Percentiles rank a stretch among this genome's conserved stretches.
These are phyloP conservation scores for Solanum phureja DNA, from an alignment of 257 asterid genomes.

Conservation along the genomic window DNA sequence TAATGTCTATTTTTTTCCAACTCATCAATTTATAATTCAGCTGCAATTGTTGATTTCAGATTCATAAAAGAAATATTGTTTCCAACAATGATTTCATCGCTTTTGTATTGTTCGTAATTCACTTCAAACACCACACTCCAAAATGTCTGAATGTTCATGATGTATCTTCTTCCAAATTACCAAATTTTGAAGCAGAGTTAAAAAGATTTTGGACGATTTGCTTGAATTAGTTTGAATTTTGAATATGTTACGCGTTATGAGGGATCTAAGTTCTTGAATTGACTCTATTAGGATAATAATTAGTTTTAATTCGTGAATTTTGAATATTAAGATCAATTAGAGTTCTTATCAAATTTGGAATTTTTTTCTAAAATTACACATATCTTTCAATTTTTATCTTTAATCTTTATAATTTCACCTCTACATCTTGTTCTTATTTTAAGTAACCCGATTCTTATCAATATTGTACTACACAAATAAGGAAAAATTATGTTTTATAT, in stretches of 20 bases:
- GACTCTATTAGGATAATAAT: background rate
- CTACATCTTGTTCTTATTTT: background rate
- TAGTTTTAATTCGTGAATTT: too few species aligned
- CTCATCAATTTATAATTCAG: background rate
- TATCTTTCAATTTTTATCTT: too few species aligned
- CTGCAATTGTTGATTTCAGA: background rate
- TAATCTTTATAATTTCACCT: background rate
- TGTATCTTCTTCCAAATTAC: background rate
- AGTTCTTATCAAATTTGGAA: too few species aligned
- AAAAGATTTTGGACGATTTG: background rate
- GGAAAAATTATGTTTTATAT: background rate
- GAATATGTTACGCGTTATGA: background rate
- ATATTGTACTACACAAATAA: too few species aligned
- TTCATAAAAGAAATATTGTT: too few species aligned
- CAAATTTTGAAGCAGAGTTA: background rate
- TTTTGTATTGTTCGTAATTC: too few species aligned
- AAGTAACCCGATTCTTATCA: too few species aligned
- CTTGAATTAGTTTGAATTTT: background rate
- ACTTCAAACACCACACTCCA: background rate
- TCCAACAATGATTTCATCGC: too few species aligned
- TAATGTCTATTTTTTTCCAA: background rate
- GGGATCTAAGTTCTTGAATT: background rate
- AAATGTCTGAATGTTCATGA: background rate
- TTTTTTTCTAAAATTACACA: background rate
- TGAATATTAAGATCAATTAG: background rate